A percentile compares a stretch with the other conserved stretches of the same genome.
These are phyloP conservation scores for Neolentinus lepideus DNA, from an alignment of 1,284 basidiomycete species.

Conservation along the genomic window DNA sequence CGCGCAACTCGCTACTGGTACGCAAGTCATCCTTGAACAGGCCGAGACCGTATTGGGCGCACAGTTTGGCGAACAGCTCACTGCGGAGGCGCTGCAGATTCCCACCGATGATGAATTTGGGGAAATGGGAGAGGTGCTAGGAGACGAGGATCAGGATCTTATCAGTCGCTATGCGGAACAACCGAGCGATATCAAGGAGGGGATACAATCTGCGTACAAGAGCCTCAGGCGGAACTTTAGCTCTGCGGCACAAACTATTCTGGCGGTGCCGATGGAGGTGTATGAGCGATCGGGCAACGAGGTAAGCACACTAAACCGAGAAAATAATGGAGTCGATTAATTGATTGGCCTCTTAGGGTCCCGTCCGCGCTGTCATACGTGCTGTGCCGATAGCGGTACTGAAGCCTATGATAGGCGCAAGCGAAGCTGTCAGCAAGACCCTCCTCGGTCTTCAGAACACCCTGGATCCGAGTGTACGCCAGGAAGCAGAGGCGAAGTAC, in stretches of 20 bases:
- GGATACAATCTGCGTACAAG: slow-evolving; percentile 85
- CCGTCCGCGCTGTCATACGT: slow-evolving; percentile 86
- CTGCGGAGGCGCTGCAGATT: slow-evolving; percentile 55
- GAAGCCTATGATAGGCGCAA: slow-evolving; percentile 95
- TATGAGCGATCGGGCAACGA: slow-evolving; percentile 89
- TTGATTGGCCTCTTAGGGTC: slow-evolving; percentile 47
- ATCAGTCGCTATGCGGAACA: slow-evolving; percentile 91
- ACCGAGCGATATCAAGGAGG: slow-evolving; percentile 78
- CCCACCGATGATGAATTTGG: slow-evolving; percentile 19
- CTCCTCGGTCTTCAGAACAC: slow-evolving; percentile 88
- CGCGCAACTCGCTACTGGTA: slow-evolving; percentile 92
- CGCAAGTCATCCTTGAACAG: slow-evolving; percentile 94
- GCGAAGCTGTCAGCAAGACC: slow-evolving; percentile 94
- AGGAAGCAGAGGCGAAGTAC: slow-evolving; percentile 86
- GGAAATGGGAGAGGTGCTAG: slow-evolving; percentile 26
- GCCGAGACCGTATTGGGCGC: slow-evolving; percentile 90
- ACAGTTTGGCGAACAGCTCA: slow-evolving; percentile 59
- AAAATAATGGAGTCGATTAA: slow-evolving; percentile 3
- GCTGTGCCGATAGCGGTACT: slow-evolving; percentile 96
- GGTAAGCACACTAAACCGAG: slow-evolving; percentile 35
- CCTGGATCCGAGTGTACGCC: slow-evolving; percentile 71
- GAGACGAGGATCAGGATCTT: slow-evolving; percentile 39
- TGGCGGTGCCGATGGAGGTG: slow-evolving; percentile 98
- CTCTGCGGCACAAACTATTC: slow-evolving; percentile 94
- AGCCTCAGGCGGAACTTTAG: slow-evolving; percentile 82